Evolutionary conservation across 169 alveolate genomes (phyloP).

Genomic region (Perkinsus marinus): DNA sequence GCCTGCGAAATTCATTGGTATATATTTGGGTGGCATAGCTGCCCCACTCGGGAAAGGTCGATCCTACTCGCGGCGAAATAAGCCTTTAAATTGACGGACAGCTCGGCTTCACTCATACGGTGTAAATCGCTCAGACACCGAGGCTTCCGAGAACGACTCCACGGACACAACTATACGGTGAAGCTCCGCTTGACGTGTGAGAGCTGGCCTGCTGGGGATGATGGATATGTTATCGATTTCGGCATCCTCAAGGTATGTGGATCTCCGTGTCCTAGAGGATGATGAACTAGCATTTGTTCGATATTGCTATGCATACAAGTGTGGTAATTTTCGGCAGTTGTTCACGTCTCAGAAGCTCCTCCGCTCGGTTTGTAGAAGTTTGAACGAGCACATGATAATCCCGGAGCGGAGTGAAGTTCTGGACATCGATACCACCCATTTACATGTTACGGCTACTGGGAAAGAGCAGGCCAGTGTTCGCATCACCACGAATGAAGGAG

Average conservation of each 20-base stretch:
- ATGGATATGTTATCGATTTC: constrained; percentile 31
- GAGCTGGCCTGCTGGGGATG: constrained; percentile 7
- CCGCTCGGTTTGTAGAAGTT: not conserved
- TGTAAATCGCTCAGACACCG: not conserved
- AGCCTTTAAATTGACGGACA: too few species aligned
- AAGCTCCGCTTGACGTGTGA: not conserved
- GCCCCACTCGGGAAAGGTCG: too few species aligned
- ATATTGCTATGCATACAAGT: too few species aligned
- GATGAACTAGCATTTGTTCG: too few species aligned
- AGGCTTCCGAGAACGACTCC: constrained; percentile 21
- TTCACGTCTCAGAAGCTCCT: not conserved
- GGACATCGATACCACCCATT: not conserved
- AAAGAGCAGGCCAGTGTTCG: not conserved
- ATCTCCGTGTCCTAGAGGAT: not conserved
- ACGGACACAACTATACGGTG: constrained; percentile 27
- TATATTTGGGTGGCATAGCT: too few species aligned
- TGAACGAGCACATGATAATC: constrained; percentile 7
- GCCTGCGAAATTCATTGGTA: too few species aligned
- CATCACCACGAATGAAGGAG: not conserved
- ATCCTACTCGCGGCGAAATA: too few species aligned
- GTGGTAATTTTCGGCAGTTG: too few species aligned
- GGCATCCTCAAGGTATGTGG: not conserved
- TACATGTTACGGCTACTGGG: not conserved
- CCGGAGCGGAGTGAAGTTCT: constrained; percentile 19
- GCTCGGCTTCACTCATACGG: too few species aligned